These are phyloP conservation scores for Fusarium aywerte DNA, from an alignment of 2,329 filamentous ascomycete genomes.

Conservation along the genomic window DNA sequence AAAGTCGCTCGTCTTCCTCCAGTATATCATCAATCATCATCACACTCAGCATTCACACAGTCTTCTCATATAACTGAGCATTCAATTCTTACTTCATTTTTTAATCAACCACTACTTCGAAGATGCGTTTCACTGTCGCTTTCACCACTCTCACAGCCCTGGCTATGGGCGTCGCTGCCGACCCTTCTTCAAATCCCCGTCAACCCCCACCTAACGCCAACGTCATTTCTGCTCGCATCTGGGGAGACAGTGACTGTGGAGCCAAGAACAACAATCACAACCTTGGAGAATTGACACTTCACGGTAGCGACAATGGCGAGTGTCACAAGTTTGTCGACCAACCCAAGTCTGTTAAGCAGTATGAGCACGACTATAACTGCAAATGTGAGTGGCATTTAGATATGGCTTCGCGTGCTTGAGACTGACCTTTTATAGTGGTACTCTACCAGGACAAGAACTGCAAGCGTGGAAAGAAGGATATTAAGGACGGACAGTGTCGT, in stretches of 20 bases:
- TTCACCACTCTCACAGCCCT: conserved; percentile 8
- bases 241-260: conserved; percentile 14
- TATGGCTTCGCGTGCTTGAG: accelerated
- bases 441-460: conserved; percentile 12
- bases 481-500: conserved; percentile 14
- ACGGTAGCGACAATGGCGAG: conserved; percentile 3
- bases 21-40: background rate
- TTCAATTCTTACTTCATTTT: no score
- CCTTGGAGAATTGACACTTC: conserved; percentile 10
- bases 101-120: background rate
- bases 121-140: conserved; percentile 13
- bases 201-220: conserved; percentile 10
- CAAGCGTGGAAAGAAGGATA: conserved; percentile 22
- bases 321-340: conserved; percentile 12
- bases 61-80: background rate
- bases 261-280: conserved; percentile 10
- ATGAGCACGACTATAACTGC: conserved; percentile 3
- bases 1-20: background rate
- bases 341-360: conserved; percentile 18
- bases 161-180: conserved; percentile 10
- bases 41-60: background rate
- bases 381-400: background rate
- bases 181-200: background rate
- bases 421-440: background rate
- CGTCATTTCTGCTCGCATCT: conserved; percentile 21